Base-by-base conservation (phyloP, 371 early-diverging fungal species). In the Rhizopus sp. region DNA sequence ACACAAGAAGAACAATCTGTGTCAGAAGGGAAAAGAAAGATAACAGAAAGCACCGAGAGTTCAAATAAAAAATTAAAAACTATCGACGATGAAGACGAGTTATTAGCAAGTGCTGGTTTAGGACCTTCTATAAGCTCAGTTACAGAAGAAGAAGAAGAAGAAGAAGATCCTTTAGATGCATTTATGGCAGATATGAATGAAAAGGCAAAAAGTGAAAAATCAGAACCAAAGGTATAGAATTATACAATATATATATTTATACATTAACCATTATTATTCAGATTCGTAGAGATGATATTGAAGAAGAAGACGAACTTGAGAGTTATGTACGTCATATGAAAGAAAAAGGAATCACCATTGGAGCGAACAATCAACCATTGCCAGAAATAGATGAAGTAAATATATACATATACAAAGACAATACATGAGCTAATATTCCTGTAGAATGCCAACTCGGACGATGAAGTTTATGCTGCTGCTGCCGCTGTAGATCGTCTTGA, bases 381-480 rank as follows among this genome's bases (percentile, higher is more conserved):
- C 72, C 63, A 40, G 80, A 73, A 47, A 66, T 73, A 16, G 77
- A 81, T 51, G 87, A 81, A 73, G 84, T 83, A 68, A 45, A 23
- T 31, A 44, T 13, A 47, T 29, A 41, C 4, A 49, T 40, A 50
- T 33, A 57, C 4, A 49, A 45, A 48, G 33, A 32, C n/a, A 42
- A 38, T 12, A 37, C 50, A 3, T 42, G 7, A 50, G 17, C 52
- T 34, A n/a, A 46, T 41, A 44, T 23, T 55, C 46, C 3, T 30
- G 12, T 73, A 85, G 77, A 87, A 88, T 58, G 84, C 69, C 17
- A 86, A 91, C 63, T 91, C 92, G 53, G 93, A 92, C 57, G 93
- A 93, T 50, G 93, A 92, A 68, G 93, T 94, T 4, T 93, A 93
- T 69, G 88, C 88, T 7, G 82, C 93, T 5, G 93, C 93, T 7